Evolutionary conservation across 805 yeast genomes (phyloP), one percentile per base, ranked within the genome.

Genomic region (Jamesozyma rosinii): DNA sequence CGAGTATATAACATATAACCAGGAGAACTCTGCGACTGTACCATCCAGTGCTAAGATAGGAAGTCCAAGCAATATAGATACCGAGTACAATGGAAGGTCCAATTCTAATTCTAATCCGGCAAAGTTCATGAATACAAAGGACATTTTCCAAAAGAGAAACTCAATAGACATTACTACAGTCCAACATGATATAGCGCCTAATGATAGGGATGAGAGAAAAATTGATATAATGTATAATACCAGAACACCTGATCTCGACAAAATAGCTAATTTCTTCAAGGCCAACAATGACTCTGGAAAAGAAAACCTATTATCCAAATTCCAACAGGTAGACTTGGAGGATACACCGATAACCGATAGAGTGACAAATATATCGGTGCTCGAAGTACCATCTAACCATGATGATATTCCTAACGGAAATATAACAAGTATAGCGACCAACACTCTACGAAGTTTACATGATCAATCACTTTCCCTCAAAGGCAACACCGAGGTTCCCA

Each of bases 231-330:
- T 38, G 31, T 42, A 42, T 24, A 54, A 54, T 39, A 49, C 38
- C 36, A 51, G 54, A 19, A 56, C 64, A 8, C 64, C 63, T 3
- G 55, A 57, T 41, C 38, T 58, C 2, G 51, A 54, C 18, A 51
- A 52, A 35, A 49, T 59, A 26, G 49, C 55, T 3, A 51, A 51
- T 21, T 59, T 53, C 37, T 51, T 58, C 38, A 52, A 49, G 35
- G 43, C 41, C 3, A 48, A 49, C 19, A 49, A 42, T 22, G 46
- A 57, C 2, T 49, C 56, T 8, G 42, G 39, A 5, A 49, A 45
- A 26, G 46, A 43, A 15, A 49, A 44, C 18, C 33, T 50, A 4
- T 31, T 50, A 8, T 30, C 37, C 2, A 47, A 44, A 34, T 45
- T 48, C 19, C 41, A 48, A 30, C 37, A 45, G 14, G 41, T 50